phyloP scores from a whole-genome alignment of 768 basidiomycete genomes.

The Termitomyces sp. region DNA sequence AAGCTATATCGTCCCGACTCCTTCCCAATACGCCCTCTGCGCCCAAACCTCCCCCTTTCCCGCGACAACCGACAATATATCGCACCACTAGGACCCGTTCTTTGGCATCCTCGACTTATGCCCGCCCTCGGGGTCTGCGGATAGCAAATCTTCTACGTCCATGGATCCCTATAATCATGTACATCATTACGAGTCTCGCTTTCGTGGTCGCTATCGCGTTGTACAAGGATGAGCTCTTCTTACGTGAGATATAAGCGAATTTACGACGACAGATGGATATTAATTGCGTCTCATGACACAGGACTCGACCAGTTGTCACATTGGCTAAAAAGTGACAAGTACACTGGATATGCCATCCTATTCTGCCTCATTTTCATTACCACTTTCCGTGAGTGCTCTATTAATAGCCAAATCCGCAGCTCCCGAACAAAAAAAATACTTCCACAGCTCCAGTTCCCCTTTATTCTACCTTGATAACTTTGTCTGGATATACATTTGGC shows the following conservation, averaged over 20 bases:
- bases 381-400: conserved; percentile 68
- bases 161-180: conserved; percentile 77
- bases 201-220: conserved; percentile 82
- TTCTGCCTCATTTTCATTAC: conserved; percentile 83
- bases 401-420: conserved; percentile 5
- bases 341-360: conserved; percentile 74
- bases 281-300: conserved; percentile 22
- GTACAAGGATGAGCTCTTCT: conserved; percentile 80
- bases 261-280: background rate
- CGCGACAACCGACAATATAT: conserved; percentile 15
- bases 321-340: conserved; percentile 70
- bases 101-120: conserved; percentile 26
- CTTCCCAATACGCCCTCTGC: conserved; percentile 8
- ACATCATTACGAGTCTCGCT: conserved; percentile 70
- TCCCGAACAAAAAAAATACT: background rate
- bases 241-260: conserved; percentile 47
- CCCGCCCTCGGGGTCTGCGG: conserved; percentile 46
- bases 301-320: conserved; percentile 80
- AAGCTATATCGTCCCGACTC: conserved; percentile 2
- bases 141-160: conserved; percentile 61
- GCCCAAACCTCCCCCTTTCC: conserved; percentile 14
- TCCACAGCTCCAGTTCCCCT: conserved; percentile 79
- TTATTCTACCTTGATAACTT: conserved; percentile 89
- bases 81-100: conserved; percentile 16
- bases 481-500: conserved; percentile 90